Conservation (phyloP, 129 eudicot species). For the Oenanthe sinensis region DNA sequence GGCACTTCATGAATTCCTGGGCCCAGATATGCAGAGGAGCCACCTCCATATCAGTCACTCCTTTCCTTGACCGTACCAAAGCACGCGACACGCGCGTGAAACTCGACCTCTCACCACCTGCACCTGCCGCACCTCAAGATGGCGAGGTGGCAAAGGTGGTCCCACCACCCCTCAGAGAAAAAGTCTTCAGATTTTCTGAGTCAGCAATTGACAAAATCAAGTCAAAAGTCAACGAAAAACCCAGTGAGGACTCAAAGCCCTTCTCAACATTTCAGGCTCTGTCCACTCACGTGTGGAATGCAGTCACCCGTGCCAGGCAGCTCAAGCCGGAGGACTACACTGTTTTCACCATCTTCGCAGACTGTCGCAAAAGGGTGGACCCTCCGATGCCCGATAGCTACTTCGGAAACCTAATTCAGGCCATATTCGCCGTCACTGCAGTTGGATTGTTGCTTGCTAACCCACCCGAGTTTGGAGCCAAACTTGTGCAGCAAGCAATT, state of each 20-base stretch:
- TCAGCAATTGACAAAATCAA: conserved; percentile 68
- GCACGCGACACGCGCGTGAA: conserved; percentile 78
- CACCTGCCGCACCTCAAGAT: conserved; percentile 33
- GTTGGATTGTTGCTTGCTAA: conserved; percentile 62
- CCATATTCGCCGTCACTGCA: conserved; percentile 84
- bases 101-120: conserved; percentile 74
- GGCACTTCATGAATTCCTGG: conserved; percentile 99
- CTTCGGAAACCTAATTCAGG: conserved; percentile 93
- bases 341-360: conserved; percentile 91
- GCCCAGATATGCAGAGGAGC: conserved; percentile 79
- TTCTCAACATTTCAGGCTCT: conserved; percentile 95
- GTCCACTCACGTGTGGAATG: conserved; percentile 90
- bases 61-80: conserved; percentile 88
- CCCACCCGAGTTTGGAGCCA: conserved; percentile 71
- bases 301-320: conserved; percentile 70
- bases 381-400: conserved; percentile 97
- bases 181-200: conserved; percentile 76
- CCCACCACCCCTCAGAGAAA: conserved; percentile 48
- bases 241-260: conserved; percentile 43
- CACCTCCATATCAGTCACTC: conserved; percentile 46
- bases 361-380: conserved; percentile 82
- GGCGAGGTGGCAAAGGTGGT: conserved; percentile 23
- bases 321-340: conserved; percentile 84
- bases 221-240: conserved; percentile 40
- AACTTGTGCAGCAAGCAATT: conserved; percentile 60